A percentile compares a stretch with the other conserved stretches of the same genome.
phyloP scores from a whole-genome alignment of 2,329 filamentous ascomycete genomes.

The Helotiales sp. region DNA sequence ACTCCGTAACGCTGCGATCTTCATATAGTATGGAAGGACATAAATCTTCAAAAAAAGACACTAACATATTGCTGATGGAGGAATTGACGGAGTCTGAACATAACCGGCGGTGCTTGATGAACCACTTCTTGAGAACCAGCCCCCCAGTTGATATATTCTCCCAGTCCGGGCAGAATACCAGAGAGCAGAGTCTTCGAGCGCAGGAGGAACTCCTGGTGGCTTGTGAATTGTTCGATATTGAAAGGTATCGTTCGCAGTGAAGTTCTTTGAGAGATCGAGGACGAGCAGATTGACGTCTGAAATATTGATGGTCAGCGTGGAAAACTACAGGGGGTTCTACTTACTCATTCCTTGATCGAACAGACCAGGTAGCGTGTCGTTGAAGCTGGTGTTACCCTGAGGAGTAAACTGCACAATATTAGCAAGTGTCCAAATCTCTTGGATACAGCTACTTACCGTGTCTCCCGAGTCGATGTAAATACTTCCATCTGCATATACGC shows the following conservation, averaged over 20 bases:
- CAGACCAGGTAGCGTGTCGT: not conserved
- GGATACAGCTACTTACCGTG: not conserved
- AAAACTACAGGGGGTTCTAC: not conserved
- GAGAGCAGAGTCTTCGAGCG: slow-evolving; percentile 2
- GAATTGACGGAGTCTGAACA: not conserved
- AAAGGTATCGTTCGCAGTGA: slow-evolving; percentile 12
- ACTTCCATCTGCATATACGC: slow-evolving; percentile 10
- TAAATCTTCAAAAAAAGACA: too few species aligned
- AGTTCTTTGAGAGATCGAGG: slow-evolving; percentile 12
- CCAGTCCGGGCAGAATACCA: slow-evolving; percentile 9
- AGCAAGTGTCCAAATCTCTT: not conserved
- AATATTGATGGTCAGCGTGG: not conserved
- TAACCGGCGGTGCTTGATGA: slow-evolving; percentile 1
- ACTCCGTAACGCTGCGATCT: too few species aligned
- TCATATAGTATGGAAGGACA: too few species aligned
- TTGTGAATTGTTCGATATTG: slow-evolving; percentile 6
- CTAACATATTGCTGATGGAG: slow-evolving; percentile 3
- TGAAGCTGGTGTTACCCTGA: slow-evolving; percentile 2
- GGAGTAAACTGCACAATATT: slow-evolving; percentile 5
- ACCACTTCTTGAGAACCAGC: slow-evolving; percentile 12
- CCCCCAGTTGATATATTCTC: slow-evolving; percentile 13
- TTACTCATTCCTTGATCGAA: slow-evolving; percentile 14
- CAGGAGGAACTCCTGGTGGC: slow-evolving; percentile 6
- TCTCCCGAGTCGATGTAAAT: slow-evolving; percentile 14
- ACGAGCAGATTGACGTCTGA: slow-evolving; percentile 8